Percentiles rank a stretch among this genome's conserved stretches.
Conservation (phyloP, 176 grass and related monocot genomes). For the bread wheat (Triticum aestivum) region DNA sequence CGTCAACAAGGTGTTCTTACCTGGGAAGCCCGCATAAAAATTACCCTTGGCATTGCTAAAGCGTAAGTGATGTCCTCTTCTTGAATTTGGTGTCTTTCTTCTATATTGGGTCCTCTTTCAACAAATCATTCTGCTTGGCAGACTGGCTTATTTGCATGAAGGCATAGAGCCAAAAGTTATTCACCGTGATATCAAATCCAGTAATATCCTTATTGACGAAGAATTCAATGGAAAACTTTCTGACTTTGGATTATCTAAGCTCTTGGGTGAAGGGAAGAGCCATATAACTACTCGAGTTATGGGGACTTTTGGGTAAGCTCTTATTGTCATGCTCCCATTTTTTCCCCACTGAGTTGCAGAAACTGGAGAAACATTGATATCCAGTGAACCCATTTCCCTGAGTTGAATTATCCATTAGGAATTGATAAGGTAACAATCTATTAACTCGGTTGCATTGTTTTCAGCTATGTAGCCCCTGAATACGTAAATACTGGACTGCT, state of each 20-base stretch:
- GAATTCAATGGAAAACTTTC: conserved; percentile 28
- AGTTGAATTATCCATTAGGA: neutral
- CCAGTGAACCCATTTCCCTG: neutral
- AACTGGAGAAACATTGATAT: neutral
- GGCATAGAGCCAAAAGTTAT: conserved; percentile 27
- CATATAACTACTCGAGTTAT: conserved; percentile 28
- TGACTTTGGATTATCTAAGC: conserved; percentile 15
- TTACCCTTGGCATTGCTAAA: conserved; percentile 12
- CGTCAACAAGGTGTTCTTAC: conserved; percentile 27
- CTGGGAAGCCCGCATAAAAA: conserved; percentile 22
- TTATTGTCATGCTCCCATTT: neutral
- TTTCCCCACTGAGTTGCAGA: neutral
- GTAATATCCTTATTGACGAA: conserved; percentile 22
- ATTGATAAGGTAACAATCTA: neutral
- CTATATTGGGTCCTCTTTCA: neutral
- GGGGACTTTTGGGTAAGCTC: conserved; percentile 29
- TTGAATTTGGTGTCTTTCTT: neutral
- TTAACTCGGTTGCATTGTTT: neutral
- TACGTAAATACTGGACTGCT: conserved; percentile 20
- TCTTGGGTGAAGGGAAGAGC: conserved; percentile 15
- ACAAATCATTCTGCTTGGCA: conserved; percentile 1
- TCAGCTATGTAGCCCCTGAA: conserved; percentile 28
- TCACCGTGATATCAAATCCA: conserved; percentile 30
- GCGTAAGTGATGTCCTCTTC: conserved; percentile 19
- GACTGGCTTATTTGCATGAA: conserved; percentile 22